A percentile compares a stretch with the other conserved stretches of the same genome.
These are phyloP conservation scores for Roridomyces roridus DNA, from an alignment of 768 basidiomycete genomes.

Conservation along the genomic window DNA sequence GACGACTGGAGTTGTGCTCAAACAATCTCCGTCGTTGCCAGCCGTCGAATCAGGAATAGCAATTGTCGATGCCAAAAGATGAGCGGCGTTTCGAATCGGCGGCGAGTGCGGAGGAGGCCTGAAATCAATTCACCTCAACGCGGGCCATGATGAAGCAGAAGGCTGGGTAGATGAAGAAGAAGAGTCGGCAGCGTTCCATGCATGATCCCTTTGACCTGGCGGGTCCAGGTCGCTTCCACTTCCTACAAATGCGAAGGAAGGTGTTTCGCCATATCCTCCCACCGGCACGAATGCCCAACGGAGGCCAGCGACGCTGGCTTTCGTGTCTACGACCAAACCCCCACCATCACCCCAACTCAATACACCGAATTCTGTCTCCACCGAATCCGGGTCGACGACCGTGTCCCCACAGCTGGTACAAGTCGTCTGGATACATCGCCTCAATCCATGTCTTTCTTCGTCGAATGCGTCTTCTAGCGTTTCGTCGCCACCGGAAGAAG, in stretches of 20 bases:
- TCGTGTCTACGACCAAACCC: slow-evolving; percentile 12
- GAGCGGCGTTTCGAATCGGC: slow-evolving; percentile 42
- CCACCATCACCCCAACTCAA: background rate
- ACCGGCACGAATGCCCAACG: slow-evolving; percentile 24
- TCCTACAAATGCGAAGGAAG: slow-evolving; percentile 49
- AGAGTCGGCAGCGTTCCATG: slow-evolving; percentile 79
- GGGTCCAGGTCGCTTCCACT: slow-evolving; percentile 46
- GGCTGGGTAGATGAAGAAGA: slow-evolving; percentile 42
- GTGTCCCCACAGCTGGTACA: slow-evolving; percentile 20
- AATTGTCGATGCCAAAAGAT: slow-evolving; percentile 27
- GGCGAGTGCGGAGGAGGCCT: slow-evolving; percentile 66
- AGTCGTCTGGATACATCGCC: slow-evolving; percentile 52
- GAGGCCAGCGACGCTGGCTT: slow-evolving; percentile 17
- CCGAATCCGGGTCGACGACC: slow-evolving; percentile 22
- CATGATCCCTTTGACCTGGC: slow-evolving; percentile 84
- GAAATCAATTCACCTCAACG: slow-evolving; percentile 39
- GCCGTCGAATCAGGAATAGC: slow-evolving; percentile 16
- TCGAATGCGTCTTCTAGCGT: slow-evolving; percentile 40
- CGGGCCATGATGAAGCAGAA: slow-evolving; percentile 31
- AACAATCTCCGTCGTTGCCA: slow-evolving; percentile 37
- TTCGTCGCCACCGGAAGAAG: slow-evolving; percentile 52
- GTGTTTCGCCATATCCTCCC: slow-evolving; percentile 24
- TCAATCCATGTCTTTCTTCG: slow-evolving; percentile 83
- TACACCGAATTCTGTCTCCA: slow-evolving; percentile 27
- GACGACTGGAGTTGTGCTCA: slow-evolving; percentile 18